phyloP scores from a whole-genome alignment of 2,329 filamentous ascomycete species.

The Alternaria arborescens region DNA sequence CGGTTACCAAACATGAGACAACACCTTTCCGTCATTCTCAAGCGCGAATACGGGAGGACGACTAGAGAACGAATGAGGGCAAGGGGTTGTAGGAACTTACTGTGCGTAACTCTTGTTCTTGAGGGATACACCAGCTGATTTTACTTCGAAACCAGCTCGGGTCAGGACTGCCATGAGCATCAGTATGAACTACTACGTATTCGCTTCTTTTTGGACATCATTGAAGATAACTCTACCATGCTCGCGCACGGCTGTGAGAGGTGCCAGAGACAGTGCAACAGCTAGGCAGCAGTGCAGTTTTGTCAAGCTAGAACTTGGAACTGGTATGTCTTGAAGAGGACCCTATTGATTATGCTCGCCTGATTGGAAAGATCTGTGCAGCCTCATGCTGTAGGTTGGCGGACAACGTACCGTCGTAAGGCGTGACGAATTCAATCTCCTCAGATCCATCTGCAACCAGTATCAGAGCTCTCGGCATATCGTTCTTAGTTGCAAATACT shows the following conservation, averaged over 20 bases:
- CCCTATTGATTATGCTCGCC: too few species aligned
- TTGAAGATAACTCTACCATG: too few species aligned
- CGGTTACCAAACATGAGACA: too few species aligned
- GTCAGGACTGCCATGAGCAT: conserved; percentile 40
- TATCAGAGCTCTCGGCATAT: conserved; percentile 47
- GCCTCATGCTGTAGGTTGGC: background rate
- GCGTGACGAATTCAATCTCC: conserved; percentile 54
- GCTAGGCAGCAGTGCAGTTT: too few species aligned
- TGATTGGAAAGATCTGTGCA: background rate
- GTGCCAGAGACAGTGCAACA: background rate
- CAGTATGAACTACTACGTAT: background rate
- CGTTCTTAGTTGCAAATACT: conserved; percentile 6
- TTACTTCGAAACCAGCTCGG: conserved; percentile 50
- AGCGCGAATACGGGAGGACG: background rate
- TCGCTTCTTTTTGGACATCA: too few species aligned
- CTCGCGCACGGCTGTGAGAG: background rate
- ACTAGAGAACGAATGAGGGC: background rate
- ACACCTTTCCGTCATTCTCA: too few species aligned
- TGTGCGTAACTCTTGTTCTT: conserved; percentile 42
- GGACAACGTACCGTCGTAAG: conserved; percentile 48
- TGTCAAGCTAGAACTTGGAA: too few species aligned
- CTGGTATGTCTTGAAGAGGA: too few species aligned
- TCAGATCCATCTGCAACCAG: conserved; percentile 52
- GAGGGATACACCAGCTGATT: conserved; percentile 47
- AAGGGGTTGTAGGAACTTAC: conserved; percentile 27